These are phyloP conservation scores for Vararia minispora DNA, from an alignment of 768 basidiomycete genomes.

Conservation along the genomic window DNA sequence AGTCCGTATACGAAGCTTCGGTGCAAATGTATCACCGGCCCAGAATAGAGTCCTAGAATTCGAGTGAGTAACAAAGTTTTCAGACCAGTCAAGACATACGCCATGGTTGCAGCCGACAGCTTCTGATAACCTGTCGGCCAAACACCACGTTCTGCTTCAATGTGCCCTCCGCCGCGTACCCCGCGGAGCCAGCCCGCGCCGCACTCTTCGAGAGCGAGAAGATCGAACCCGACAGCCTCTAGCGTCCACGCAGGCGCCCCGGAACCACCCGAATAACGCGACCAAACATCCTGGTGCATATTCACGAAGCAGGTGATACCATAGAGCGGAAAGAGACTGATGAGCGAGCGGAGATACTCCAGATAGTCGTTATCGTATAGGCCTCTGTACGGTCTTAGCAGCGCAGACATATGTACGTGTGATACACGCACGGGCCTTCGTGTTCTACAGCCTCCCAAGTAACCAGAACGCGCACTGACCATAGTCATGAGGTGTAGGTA, in stretches of 20 bases:
- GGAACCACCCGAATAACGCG: conserved; percentile 87
- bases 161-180: conserved; percentile 63
- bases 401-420: background rate
- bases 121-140: conserved; percentile 97
- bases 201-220: conserved; percentile 65
- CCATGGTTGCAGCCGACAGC: conserved; percentile 86
- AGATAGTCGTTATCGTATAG: conserved; percentile 80
- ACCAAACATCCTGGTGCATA: conserved; percentile 95
- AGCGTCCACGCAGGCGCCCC: conserved; percentile 97
- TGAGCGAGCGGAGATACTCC: conserved; percentile 58
- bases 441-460: conserved; percentile 99
- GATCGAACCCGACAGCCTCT: conserved; percentile 75
- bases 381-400: conserved; percentile 37
- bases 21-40: conserved; percentile 82
- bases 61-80: conserved; percentile 4
- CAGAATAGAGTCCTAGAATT: conserved; percentile 74
- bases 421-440: conserved; percentile 65
- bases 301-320: conserved; percentile 67
- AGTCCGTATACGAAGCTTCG: conserved; percentile 50
- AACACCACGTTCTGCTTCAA: conserved; percentile 67
- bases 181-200: conserved; percentile 85
- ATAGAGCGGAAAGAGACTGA: conserved; percentile 61
- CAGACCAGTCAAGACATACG: conserved; percentile 35
- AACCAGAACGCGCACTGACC: conserved; percentile 75
- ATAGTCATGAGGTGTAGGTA: background rate